phyloP scores from a whole-genome alignment of 208 protist species.

The Trypanosoma cruzi region DNA sequence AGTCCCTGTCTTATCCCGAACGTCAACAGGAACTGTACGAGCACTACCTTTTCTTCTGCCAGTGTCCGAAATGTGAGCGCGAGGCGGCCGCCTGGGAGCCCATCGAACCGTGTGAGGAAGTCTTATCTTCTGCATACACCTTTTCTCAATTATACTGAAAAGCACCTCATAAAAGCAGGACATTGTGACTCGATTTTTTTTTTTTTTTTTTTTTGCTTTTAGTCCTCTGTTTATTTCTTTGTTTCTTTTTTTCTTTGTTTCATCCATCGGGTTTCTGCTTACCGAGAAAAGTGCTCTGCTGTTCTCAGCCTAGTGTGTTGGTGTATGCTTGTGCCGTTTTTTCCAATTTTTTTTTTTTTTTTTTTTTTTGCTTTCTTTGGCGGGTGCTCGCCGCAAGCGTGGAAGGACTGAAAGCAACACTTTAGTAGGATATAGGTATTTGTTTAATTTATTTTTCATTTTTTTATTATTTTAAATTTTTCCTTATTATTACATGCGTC shows the following conservation, averaged over 20 bases:
- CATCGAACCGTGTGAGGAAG: not conserved
- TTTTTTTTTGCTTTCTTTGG: constrained; percentile 25
- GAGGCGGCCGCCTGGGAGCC: constrained; percentile 7
- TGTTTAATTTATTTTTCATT: not conserved
- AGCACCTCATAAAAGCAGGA: no score
- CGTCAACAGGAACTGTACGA: constrained; percentile 68
- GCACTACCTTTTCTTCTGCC: constrained; percentile 80
- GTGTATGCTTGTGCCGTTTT: not conserved
- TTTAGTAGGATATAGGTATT: not conserved
- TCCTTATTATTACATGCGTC: constrained; percentile 5
- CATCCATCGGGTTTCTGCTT: no score
- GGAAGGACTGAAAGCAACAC: not conserved
- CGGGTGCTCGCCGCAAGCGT: not conserved
- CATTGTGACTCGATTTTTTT: not conserved
- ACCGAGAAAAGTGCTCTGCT: no score
- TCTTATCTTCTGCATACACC: not conserved
- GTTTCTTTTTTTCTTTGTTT: constrained; percentile 9
- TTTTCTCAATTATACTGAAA: not conserved
- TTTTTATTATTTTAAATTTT: no score
- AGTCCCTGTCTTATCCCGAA: constrained; percentile 33
- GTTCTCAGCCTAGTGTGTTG: no score
- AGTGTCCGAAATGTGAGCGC: constrained; percentile 37
- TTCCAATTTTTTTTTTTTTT: constrained; percentile 19
- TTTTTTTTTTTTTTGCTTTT: constrained; percentile 19
- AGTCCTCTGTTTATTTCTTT: not conserved